Percentiles rank a stretch among this genome's conserved stretches.
Conservation (phyloP, 2,329 filamentous ascomycete genomes). For the Fusarium sp. region DNA sequence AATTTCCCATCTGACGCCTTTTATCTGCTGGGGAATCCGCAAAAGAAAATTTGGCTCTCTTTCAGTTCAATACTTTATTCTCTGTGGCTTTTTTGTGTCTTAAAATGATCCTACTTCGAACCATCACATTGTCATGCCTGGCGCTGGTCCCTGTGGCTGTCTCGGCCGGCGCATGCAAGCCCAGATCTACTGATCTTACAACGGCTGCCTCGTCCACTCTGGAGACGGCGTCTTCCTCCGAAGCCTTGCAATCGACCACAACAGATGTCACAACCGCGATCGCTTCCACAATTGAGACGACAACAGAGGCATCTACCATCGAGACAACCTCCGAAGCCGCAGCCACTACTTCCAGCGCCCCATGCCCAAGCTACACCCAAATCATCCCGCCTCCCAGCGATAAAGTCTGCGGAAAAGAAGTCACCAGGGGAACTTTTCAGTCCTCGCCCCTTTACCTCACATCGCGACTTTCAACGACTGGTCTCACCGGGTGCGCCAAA, state of each 20-base stretch:
- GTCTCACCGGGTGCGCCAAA: not conserved
- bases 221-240: not conserved
- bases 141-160: not conserved
- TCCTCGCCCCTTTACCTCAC: not conserved
- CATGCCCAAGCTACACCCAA: not conserved
- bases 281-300: not conserved
- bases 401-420: not conserved
- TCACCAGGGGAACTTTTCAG: not conserved
- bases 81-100: not conserved
- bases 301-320: not conserved
- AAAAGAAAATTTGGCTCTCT: rapidly evolving
- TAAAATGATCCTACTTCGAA: not conserved
- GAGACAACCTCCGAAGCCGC: not conserved
- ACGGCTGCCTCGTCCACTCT: not conserved
- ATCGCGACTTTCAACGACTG: not conserved
- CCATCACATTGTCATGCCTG: not conserved
- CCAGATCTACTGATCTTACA: not conserved
- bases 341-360: not conserved
- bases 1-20: not conserved
- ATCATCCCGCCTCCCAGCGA: not conserved
- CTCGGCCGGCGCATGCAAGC: not conserved
- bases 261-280: no score
- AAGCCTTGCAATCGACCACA: rapidly evolving
- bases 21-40: not conserved
- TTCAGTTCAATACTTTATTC: no score